phyloP scores from a whole-genome alignment of 1,139 yeast species.

The Geotrichum klebahnii region DNA sequence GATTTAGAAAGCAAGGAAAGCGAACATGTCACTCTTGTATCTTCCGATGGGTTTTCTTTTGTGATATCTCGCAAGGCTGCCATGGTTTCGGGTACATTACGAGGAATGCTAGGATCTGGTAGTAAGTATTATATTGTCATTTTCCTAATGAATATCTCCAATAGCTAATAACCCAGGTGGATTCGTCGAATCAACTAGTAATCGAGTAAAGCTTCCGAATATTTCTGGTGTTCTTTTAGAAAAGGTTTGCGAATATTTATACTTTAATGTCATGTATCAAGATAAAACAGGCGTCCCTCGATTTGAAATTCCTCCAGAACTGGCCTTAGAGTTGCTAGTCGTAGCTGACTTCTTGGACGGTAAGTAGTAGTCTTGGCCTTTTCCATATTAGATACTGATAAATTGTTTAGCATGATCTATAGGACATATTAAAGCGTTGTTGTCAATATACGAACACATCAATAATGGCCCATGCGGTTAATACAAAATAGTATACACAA shows the following conservation, averaged over 20 bases:
- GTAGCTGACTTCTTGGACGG: slow-evolving; percentile 87
- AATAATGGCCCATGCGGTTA: too few species aligned
- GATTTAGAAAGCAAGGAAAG: slow-evolving; percentile 15
- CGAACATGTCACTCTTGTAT: slow-evolving; percentile 61
- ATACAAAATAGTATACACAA: too few species aligned
- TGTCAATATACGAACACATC: too few species aligned
- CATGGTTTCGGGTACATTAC: slow-evolving; percentile 72
- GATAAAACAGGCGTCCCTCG: slow-evolving; percentile 69
- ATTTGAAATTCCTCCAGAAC: slow-evolving; percentile 86
- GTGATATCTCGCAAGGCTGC: slow-evolving; percentile 75
- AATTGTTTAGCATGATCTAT: too few species aligned
- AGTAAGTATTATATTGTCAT: slow-evolving; percentile 30
- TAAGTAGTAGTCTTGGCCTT: slow-evolving; percentile 28
- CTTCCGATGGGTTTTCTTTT: slow-evolving; percentile 68
- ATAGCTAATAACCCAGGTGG: too few species aligned
- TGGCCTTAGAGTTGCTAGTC: slow-evolving; percentile 84
- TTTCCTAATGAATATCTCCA: too few species aligned
- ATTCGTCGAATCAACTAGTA: slow-evolving; percentile 53
- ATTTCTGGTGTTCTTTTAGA: slow-evolving; percentile 71
- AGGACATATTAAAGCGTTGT: too few species aligned
- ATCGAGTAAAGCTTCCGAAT: slow-evolving; percentile 48
- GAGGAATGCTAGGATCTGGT: slow-evolving; percentile 55
- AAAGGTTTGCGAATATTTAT: slow-evolving; percentile 80
- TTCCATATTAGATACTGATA: background rate
- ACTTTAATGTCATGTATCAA: slow-evolving; percentile 67